Base-by-base conservation (phyloP, 306 rosid species). In the Canavalia ensiformis region DNA sequence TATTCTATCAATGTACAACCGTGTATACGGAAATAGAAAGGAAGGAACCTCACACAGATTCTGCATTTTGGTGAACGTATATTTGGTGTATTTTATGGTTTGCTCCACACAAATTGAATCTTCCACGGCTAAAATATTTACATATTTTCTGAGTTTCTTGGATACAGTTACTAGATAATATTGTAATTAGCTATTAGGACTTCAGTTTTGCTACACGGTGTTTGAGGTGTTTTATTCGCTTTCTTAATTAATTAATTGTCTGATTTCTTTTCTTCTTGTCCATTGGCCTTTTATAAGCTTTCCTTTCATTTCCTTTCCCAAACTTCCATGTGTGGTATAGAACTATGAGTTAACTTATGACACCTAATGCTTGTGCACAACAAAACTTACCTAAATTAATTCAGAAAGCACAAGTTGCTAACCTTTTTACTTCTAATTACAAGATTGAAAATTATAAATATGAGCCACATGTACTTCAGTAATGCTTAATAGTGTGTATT, bases 1-100 rank as follows among this genome's bases (percentile, higher is more conserved):
- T 63, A 85, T 85, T 80, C 88, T 85, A 80, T 85, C 88, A 7
- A 75, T 75, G 84, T 80, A 68, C 75, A 68, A 74, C 41, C 55
- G 18, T 52, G 85, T 68, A 59, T 68, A 67, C 78, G 63, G 68
- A 84, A 57, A 66, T 12, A 8, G 11, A 56, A 39, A 59, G 57
- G 46, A 82, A 9, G 33, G 63, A 35, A 74, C 55, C 2, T 70
- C 76, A 12, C 57, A 49, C 75, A 46, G 65, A 77, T 78, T 72
- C 79, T 77, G 10, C 68, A 58, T 49, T 18, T 47, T 57, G 8
- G 33, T 7, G 12, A 44, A 30, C 1, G 7, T 2, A 8, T 13
- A 2, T 64, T 31, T 62, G 0, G 8, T n/a, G 0, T 11, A 63
- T 46, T 30, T 44, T 55, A 28, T 77, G 31, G 13, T 8, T 13